Percentiles rank a stretch among this genome's conserved stretches.
phyloP scores from a whole-genome alignment of 1,139 yeast genomes.

The Zygosaccharomyces pseudobailii region DNA sequence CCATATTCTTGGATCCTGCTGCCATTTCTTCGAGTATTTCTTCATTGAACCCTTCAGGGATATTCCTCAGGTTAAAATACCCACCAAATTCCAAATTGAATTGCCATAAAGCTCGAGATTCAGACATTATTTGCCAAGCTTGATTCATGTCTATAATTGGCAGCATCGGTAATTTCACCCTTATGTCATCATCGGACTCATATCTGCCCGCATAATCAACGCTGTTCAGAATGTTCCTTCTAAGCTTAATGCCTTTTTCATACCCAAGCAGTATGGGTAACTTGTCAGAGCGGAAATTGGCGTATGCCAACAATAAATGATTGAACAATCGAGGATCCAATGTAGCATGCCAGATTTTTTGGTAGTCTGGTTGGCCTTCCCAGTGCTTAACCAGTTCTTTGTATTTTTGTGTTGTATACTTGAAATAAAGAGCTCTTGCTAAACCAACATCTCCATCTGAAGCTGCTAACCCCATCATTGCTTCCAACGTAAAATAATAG shows the following conservation, averaged over 20 bases:
- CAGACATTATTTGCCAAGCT: slow-evolving; percentile 52
- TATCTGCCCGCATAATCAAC: slow-evolving; percentile 33
- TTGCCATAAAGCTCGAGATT: slow-evolving; percentile 72
- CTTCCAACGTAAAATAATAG: slow-evolving; percentile 48
- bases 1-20: slow-evolving; percentile 4
- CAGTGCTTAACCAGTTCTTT: slow-evolving; percentile 29
- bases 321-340: slow-evolving; percentile 47
- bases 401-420: slow-evolving; percentile 43
- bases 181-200: slow-evolving; percentile 25
- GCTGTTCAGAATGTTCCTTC: slow-evolving; percentile 42
- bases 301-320: slow-evolving; percentile 53
- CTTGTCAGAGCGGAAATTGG: slow-evolving; percentile 37
- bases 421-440: slow-evolving; percentile 65
- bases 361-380: slow-evolving; percentile 8
- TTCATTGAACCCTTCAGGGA: slow-evolving; percentile 8
- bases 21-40: slow-evolving; percentile 5
- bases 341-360: slow-evolving; percentile 21
- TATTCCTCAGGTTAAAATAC: slow-evolving; percentile 8
- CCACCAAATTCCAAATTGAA: slow-evolving; percentile 30
- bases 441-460: slow-evolving; percentile 74
- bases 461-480: slow-evolving; percentile 69
- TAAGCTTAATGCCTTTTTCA: slow-evolving; percentile 45
- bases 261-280: slow-evolving; percentile 42
- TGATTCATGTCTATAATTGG: slow-evolving; percentile 48
- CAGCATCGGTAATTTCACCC: slow-evolving; percentile 55